These are phyloP conservation scores for Neoboletus subvelutipes DNA, from an alignment of 768 basidiomycete genomes.

Conservation along the genomic window DNA sequence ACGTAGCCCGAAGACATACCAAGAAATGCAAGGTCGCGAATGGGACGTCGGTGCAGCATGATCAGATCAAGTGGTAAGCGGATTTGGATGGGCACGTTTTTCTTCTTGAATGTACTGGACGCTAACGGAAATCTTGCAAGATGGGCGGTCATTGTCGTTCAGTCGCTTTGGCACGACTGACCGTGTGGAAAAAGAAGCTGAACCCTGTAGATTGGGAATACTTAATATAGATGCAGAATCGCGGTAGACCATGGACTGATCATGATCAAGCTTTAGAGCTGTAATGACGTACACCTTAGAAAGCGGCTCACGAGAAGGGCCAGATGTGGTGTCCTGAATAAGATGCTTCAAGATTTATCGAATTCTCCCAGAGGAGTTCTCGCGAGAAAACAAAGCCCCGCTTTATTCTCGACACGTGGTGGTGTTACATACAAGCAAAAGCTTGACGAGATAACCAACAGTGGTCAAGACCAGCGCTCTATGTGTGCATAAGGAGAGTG, in stretches of 20 bases:
- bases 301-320: not conserved
- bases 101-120: not conserved
- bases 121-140: not conserved
- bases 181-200: not conserved
- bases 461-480: not conserved
- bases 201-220: not conserved
- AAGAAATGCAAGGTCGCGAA: slow-evolving; percentile 30
- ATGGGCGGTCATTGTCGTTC: not conserved
- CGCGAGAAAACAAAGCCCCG: not conserved
- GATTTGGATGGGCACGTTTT: not conserved
- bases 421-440: not conserved
- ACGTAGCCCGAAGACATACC: slow-evolving; percentile 27
- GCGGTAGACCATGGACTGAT: not conserved
- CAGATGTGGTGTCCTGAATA: too few species aligned
- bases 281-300: not conserved
- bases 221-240: not conserved
- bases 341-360: not conserved
- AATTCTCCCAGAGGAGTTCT: not conserved
- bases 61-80: slow-evolving; percentile 2
- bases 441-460: not conserved
- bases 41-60: not conserved
- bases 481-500: not conserved
- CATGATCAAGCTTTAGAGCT: not conserved
- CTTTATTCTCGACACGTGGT: not conserved
- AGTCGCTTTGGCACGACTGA: not conserved